phyloP scores from a whole-genome alignment of 176 grass and related monocot species.

The Eleusine coracana region DNA sequence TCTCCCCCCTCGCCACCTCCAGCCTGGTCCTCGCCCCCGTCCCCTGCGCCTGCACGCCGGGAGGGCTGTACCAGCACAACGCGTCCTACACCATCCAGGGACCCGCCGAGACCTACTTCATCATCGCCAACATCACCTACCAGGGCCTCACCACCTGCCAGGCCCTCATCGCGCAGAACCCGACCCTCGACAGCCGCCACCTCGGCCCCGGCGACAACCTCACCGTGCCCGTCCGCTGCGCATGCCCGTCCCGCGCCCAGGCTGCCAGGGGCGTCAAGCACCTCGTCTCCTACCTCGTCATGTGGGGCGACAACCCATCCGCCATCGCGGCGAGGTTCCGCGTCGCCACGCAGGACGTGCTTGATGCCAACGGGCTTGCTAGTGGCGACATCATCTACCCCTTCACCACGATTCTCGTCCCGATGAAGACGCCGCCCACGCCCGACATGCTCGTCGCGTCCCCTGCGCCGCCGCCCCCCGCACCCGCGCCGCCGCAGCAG shows the following conservation, averaged over 20 bases:
- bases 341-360: constrained; percentile 31
- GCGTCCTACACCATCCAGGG: constrained; percentile 48
- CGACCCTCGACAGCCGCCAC: constrained; percentile 23
- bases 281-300: constrained; percentile 67
- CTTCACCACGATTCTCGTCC: constrained; percentile 81
- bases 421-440: constrained; percentile 64
- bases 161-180: constrained; percentile 81
- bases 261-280: constrained; percentile 42
- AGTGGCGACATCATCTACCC: constrained; percentile 47
- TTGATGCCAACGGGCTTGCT: constrained; percentile 57
- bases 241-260: constrained; percentile 68
- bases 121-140: constrained; percentile 72
- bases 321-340: constrained; percentile 59
- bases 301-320: constrained; percentile 35
- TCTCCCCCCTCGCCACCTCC: constrained; percentile 14
- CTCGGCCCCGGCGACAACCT: constrained; percentile 34
- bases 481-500: constrained; percentile 28
- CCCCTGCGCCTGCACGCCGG: constrained; percentile 57
- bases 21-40: constrained; percentile 61
- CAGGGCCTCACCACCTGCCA: constrained; percentile 88
- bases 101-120: constrained; percentile 55
- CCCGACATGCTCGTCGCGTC: constrained; percentile 46
- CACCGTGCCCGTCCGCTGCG: constrained; percentile 73
- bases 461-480: constrained; percentile 42
- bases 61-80: constrained; percentile 78